Evolutionary conservation across 2,329 filamentous ascomycete genomes (phyloP), one percentile per base, ranked within the genome.

Genomic region (Alternaria sp.): DNA sequence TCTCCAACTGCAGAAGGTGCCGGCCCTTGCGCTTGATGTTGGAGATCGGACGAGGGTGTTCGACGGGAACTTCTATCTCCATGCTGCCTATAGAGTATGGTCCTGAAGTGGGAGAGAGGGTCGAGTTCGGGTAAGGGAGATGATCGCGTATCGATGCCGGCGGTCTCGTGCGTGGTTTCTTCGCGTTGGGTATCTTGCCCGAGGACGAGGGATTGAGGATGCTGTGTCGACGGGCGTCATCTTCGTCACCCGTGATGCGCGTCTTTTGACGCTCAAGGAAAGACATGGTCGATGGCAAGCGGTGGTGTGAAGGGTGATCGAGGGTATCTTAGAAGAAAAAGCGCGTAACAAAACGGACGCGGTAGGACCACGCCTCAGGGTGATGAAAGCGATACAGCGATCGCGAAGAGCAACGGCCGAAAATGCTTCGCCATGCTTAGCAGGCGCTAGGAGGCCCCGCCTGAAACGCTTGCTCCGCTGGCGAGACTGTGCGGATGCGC

Each of bases 51-150:
- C 82, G 77, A 1, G 85, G 84, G 17, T 82, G 69, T 36, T 81
- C 70, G 9, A 78, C 86, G 0, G 86, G 85, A 0, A 87, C 80
- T 74, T 88, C 86, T 43, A 87, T 83, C 58, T 87, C 85, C 82
- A 87, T 86, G n/a, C 69, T 74, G 2, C 72, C 73, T n/a, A 77
- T 78, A 21, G 77, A 81, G 69, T 87, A 87, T 1, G 85, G 85
- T 0, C 86, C 86, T 6, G 85, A 84, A 46, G 86, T 84, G 9
- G 80, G 80, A 5, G 85, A 85, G 4, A 87, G 68, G 7, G 81
- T 77, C 30, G 81, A 73, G 56, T 81, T 81, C 0, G 82, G 72
- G 23, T 86, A 81, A 6, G 79, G 72, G 6, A 83, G 67, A 50
- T 82, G 81, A 66, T 87, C 85, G 36, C 85, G 81, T n/a, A 84